A percentile compares a stretch with the other conserved stretches of the same genome.
Conservation (phyloP, 2,329 filamentous ascomycete genomes). For the Simplicillium sp. region DNA sequence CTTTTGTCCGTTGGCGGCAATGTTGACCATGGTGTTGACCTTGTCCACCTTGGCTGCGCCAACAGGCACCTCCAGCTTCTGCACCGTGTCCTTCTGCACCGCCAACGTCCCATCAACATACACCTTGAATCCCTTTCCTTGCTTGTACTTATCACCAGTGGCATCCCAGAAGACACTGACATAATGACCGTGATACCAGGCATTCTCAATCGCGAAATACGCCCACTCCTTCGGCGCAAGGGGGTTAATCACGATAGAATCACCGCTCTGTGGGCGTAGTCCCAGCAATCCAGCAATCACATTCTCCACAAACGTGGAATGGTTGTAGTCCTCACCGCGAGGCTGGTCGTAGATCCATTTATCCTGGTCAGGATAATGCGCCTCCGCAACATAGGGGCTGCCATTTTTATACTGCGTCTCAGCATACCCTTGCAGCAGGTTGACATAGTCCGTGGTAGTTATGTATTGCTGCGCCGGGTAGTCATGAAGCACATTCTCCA, state of each 20-base stretch:
- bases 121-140: slow-evolving; percentile 23
- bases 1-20: slow-evolving; percentile 27
- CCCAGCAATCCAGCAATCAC: slow-evolving; percentile 32
- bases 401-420: slow-evolving; percentile 24
- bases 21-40: slow-evolving; percentile 18
- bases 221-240: slow-evolving; percentile 25
- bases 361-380: slow-evolving; percentile 25
- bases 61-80: slow-evolving; percentile 9
- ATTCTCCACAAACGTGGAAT: slow-evolving; percentile 34
- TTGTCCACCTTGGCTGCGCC: slow-evolving; percentile 4
- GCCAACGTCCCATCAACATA: slow-evolving; percentile 21
- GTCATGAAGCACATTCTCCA: slow-evolving; percentile 22
- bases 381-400: slow-evolving; percentile 32
- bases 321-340: slow-evolving; percentile 24
- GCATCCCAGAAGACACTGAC: slow-evolving; percentile 30
- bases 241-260: slow-evolving; percentile 26
- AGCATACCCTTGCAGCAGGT: slow-evolving; percentile 27
- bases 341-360: slow-evolving; percentile 13
- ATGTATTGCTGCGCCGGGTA: slow-evolving; percentile 17
- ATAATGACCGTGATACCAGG: slow-evolving; percentile 30
- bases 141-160: slow-evolving; percentile 24
- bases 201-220: slow-evolving; percentile 31
- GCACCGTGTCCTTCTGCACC: slow-evolving; percentile 9
- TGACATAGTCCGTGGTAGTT: slow-evolving; percentile 25
- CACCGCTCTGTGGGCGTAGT: slow-evolving; percentile 25